phyloP scores from a whole-genome alignment of 1,284 basidiomycete genomes.

The Tetrapyrgos nigripes region DNA sequence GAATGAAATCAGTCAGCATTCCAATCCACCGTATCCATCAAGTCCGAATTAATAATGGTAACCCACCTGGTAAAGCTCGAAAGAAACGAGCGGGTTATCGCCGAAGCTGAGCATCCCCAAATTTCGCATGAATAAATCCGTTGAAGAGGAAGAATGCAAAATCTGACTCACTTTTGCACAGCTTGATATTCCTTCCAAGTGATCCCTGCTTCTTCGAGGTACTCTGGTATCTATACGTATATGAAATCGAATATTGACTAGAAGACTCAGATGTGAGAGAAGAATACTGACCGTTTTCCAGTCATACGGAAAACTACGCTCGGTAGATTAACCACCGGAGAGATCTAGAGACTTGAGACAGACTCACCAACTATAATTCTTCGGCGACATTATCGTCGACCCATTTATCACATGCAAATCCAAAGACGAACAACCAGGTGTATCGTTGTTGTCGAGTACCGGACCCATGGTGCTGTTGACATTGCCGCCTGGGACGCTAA shows the following conservation, averaged over 20 bases:
- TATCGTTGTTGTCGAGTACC: slow-evolving; percentile 13
- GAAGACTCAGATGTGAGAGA: too few species aligned
- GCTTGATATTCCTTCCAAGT: slow-evolving; percentile 16
- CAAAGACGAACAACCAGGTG: slow-evolving; percentile 12
- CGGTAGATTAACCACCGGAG: not conserved
- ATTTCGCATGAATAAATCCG: not conserved
- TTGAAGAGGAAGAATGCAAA: not conserved
- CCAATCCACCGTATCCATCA: too few species aligned
- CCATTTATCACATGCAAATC: slow-evolving; percentile 9
- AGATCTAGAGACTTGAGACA: not conserved
- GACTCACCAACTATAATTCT: slow-evolving; percentile 8
- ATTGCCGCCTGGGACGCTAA: slow-evolving; percentile 10
- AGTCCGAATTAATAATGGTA: not conserved
- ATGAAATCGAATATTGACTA: too few species aligned
- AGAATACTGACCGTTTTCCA: slow-evolving; percentile 8
- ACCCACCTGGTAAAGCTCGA: not conserved
- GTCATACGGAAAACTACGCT: slow-evolving; percentile 9
- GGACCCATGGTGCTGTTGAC: slow-evolving; percentile 13
- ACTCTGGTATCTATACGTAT: slow-evolving; percentile 5
- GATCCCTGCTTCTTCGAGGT: slow-evolving; percentile 11
- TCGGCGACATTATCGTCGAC: slow-evolving; percentile 6
- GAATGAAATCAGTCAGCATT: not conserved
- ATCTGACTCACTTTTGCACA: slow-evolving; percentile 4
- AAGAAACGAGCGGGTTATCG: slow-evolving; percentile 9
- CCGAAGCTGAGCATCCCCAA: slow-evolving; percentile 2